Conservation (phyloP, 805 yeast genomes). For the Metschnikowia dekortorum region DNA sequence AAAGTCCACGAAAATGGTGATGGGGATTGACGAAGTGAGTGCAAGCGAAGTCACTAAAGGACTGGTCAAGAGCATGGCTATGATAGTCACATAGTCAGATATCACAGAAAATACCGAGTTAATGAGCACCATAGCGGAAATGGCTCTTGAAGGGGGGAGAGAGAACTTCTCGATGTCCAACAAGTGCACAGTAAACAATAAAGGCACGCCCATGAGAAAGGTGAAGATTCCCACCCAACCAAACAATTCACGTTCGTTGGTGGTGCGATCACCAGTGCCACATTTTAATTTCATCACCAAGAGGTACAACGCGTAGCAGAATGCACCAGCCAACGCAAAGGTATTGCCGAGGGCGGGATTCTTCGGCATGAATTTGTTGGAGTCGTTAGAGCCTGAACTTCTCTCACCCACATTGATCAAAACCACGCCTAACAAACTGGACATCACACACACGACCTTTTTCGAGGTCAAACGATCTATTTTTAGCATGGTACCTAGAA, state of each 20-base stretch:
- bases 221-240: constrained; percentile 45
- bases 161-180: constrained; percentile 38
- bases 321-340: constrained; percentile 44
- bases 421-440: constrained; percentile 45
- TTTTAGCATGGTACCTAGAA: constrained; percentile 37
- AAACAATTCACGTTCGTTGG: constrained; percentile 45
- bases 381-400: constrained; percentile 13
- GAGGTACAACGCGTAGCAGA: constrained; percentile 44
- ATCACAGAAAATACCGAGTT: constrained; percentile 44
- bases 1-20: constrained; percentile 48
- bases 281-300: constrained; percentile 40
- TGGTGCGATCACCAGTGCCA: constrained; percentile 40
- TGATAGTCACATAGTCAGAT: constrained; percentile 48
- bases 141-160: constrained; percentile 33
- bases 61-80: constrained; percentile 50
- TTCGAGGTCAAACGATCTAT: constrained; percentile 41
- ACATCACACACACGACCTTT: constrained; percentile 39
- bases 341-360: constrained; percentile 43
- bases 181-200: constrained; percentile 32
- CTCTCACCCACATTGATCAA: constrained; percentile 32
- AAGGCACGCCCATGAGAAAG: constrained; percentile 36
- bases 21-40: constrained; percentile 49
- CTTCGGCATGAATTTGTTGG: constrained; percentile 25
- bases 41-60: constrained; percentile 51
- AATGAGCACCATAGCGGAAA: constrained; percentile 31